Conservation (phyloP, 306 rosid genomes). For the Carpinus viminea region DNA sequence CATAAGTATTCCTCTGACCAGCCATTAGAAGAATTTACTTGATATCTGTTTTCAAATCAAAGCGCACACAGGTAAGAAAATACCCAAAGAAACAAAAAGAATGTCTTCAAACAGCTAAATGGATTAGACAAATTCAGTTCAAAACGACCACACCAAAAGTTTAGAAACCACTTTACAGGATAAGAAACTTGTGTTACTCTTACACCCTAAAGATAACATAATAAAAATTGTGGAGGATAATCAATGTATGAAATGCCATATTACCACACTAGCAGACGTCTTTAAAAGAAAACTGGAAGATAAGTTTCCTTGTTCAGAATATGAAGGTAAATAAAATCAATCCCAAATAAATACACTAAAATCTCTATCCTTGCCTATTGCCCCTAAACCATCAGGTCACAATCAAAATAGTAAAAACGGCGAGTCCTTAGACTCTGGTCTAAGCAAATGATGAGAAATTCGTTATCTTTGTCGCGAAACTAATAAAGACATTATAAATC, state of each 20-base stretch:
- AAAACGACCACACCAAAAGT: neutral
- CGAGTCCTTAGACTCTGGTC: neutral
- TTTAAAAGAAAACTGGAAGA: neutral
- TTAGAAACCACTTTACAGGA: neutral
- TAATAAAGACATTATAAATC: neutral
- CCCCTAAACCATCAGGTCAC: neutral
- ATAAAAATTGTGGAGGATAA: neutral
- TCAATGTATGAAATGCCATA: too few species aligned
- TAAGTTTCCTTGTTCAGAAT: neutral
- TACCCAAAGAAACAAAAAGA: slow-evolving; percentile 3
- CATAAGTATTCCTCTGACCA: slow-evolving; percentile 72
- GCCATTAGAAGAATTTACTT: slow-evolving; percentile 48
- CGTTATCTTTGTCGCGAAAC: neutral
- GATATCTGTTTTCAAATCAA: slow-evolving; percentile 31
- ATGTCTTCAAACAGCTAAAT: neutral
- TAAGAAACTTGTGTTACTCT: neutral
- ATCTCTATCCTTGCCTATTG: neutral
- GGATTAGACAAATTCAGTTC: neutral
- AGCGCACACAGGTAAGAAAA: neutral
- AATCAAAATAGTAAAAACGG: neutral
- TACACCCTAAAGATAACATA: neutral
- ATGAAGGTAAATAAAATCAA: neutral
- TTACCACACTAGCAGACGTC: neutral
- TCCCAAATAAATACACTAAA: neutral
- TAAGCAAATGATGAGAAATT: neutral